Evolutionary conservation across 1,139 yeast genomes (phyloP), one percentile per base, ranked within the genome.

Genomic region (Yamadazyma kanchanaburiensis): DNA sequence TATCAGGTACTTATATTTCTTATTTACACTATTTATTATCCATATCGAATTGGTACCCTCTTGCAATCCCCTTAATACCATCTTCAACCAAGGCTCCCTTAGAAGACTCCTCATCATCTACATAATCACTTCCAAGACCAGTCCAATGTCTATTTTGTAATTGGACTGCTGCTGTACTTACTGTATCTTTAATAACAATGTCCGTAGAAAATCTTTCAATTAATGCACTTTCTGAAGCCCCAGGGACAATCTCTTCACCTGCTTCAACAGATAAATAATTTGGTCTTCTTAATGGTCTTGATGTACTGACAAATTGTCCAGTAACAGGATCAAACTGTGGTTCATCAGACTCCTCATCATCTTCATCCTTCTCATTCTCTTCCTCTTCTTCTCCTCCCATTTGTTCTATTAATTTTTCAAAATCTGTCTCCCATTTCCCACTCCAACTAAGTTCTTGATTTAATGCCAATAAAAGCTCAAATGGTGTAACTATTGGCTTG

Each of bases 401-500:
- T 11, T 53, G 44, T 4, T 57, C 59, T 38, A 82, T 49, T 1
- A 80, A 70, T 10, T 59, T 60, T 22, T 74, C 66, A 53, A 88
- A 87, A 44, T 85, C 94, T 0, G 89, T 79, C 11, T 85, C 74
- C 98, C 98, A 91, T 45, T 83, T 72, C 1, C 97, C 97, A 0
- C 91, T 80, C 96, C 97, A 89, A 2, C 77, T 65, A 15, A 86
- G 67, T 37, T 83, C 88, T 17, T 75, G 78, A 39, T 74, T 72
- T 35, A 94, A 63, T 0, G 97, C 95, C 50, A 91, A 58, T 31
- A 81, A 71, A 30, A 94, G 63, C 53, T 91, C 99, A 54, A 85
- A 91, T 0, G 98, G 98, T 0, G 98, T 91, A 10, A 91, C 76
- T 8, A 91, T 83, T 1, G 97, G 97, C 53, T 82, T 87, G 60